Percentiles rank a stretch among this genome's conserved stretches.
Conservation (phyloP, 2,329 filamentous ascomycete species). For the Aspergillus sp. region DNA sequence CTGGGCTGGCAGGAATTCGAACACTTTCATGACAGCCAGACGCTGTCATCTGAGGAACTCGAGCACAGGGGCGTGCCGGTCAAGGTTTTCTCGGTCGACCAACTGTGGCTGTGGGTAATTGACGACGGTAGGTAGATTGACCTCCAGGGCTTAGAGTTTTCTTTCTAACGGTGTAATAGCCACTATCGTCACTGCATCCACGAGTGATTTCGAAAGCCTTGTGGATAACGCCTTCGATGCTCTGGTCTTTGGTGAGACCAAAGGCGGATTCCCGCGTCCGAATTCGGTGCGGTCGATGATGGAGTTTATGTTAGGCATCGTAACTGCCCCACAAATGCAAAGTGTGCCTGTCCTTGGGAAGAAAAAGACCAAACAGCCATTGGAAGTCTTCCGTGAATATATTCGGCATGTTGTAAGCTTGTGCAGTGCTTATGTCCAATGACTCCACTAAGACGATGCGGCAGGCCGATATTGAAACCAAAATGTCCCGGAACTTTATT, state of each 20-base stretch:
- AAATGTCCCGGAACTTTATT: constrained; percentile 2
- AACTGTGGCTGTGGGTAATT: constrained; percentile 15
- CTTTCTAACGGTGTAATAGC: constrained; percentile 1
- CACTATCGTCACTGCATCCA: constrained; percentile 8
- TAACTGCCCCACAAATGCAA: constrained; percentile 3
- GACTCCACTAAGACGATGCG: no score
- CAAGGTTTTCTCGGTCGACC: constrained; percentile 10
- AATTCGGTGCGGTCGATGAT: constrained; percentile 2
- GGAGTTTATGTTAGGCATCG: constrained; percentile 5
- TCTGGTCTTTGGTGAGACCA: constrained; percentile 2
- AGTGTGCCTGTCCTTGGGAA: constrained; percentile 1
- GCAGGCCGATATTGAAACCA: constrained; percentile 3
- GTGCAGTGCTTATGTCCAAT: no score
- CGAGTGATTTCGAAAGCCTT: constrained; percentile 2
- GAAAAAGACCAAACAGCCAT: constrained; percentile 3
- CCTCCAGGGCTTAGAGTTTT: neutral
- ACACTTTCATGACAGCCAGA: neutral
- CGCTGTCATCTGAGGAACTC: constrained; percentile 1
- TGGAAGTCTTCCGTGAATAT: constrained; percentile 8
- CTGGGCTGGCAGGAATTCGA: constrained; percentile 2
- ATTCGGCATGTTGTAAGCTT: constrained; percentile 4
- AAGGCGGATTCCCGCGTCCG: neutral
- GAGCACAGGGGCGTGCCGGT: neutral
- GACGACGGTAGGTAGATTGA: constrained; percentile 7
- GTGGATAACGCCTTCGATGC: constrained; percentile 3